Evolutionary conservation across 2,329 filamentous ascomycete genomes (phyloP).

Genomic region (Stachybotrys chlorohalonatus): DNA sequence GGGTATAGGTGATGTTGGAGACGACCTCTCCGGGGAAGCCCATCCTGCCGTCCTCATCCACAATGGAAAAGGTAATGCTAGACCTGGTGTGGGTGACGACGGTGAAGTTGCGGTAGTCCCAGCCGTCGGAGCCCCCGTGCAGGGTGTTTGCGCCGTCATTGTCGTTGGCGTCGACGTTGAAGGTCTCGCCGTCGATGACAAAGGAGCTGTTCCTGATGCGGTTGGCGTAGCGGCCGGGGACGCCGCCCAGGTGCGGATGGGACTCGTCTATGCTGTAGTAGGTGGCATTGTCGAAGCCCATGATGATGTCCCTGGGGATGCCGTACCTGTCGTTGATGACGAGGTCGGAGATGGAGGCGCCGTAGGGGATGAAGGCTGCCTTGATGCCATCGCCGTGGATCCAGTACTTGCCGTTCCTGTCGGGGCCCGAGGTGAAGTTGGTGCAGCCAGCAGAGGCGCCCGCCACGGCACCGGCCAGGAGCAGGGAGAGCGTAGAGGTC

Average conservation of each 20-base stretch:
- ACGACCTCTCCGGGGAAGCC: conserved; percentile 74
- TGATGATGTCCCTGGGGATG: conserved; percentile 59
- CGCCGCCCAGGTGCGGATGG: conserved; percentile 63
- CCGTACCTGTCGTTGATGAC: conserved; percentile 62
- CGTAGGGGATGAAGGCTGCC: conserved; percentile 64
- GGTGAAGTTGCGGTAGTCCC: conserved; percentile 73
- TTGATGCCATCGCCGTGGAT: conserved; percentile 58
- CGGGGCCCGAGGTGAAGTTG: conserved; percentile 25
- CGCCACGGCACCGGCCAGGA: conserved; percentile 8
- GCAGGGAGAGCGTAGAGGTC: conserved; percentile 1
- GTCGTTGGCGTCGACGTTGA: conserved; percentile 55
- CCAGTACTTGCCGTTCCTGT: conserved; percentile 61
- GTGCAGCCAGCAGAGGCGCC: conserved; percentile 3
- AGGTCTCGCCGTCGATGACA: conserved; percentile 53
- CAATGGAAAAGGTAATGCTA: conserved; percentile 67
- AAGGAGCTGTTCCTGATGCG: conserved; percentile 72
- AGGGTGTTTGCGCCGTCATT: conserved; percentile 54
- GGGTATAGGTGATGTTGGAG: conserved; percentile 64
- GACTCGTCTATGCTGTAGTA: conserved; percentile 56
- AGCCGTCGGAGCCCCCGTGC: conserved; percentile 62
- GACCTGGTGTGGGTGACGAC: conserved; percentile 57
- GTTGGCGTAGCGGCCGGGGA: conserved; percentile 72
- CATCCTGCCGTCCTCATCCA: conserved; percentile 63
- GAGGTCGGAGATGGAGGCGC: conserved; percentile 63
- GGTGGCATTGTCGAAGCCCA: conserved; percentile 67